Evolutionary conservation across 306 rosid species (phyloP).

Genomic region (Arachis hypogaea): DNA sequence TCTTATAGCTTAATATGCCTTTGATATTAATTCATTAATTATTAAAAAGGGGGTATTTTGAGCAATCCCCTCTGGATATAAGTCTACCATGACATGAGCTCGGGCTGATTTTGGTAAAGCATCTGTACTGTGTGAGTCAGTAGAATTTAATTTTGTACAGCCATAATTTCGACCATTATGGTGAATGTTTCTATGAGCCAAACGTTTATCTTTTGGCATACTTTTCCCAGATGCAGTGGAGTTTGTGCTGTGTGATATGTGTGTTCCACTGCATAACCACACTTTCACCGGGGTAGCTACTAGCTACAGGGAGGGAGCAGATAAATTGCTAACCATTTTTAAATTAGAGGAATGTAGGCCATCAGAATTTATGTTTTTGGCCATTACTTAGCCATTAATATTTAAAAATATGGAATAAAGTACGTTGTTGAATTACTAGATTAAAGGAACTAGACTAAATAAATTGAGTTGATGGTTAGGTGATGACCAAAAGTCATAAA

Average conservation of each 20-base stretch:
- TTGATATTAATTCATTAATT: background rate
- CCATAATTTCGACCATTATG: no score
- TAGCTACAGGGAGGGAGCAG: background rate
- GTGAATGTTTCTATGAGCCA: no score
- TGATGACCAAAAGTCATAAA: no score
- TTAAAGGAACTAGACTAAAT: no score
- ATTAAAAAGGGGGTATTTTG: background rate
- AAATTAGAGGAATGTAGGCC: background rate
- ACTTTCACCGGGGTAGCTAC: constrained; percentile 17
- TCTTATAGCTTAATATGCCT: background rate
- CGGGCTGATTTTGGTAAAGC: constrained; percentile 17
- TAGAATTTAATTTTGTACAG: constrained; percentile 28
- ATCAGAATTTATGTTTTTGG: no score
- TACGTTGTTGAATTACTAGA: no score
- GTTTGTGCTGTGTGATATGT: constrained; percentile 25
- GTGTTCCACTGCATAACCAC: constrained; percentile 6
- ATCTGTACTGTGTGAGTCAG: constrained; percentile 13
- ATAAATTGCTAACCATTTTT: constrained; percentile 18
- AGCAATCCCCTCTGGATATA: constrained; percentile 1
- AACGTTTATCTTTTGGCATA: constrained; percentile 1
- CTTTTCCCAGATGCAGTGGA: constrained; percentile 19
- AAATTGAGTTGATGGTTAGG: no score
- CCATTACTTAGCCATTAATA: no score
- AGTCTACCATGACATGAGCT: constrained; percentile 4
- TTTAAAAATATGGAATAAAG: no score